phyloP scores from a whole-genome alignment of 345 rosid species.

The Syzygium aqueum region DNA sequence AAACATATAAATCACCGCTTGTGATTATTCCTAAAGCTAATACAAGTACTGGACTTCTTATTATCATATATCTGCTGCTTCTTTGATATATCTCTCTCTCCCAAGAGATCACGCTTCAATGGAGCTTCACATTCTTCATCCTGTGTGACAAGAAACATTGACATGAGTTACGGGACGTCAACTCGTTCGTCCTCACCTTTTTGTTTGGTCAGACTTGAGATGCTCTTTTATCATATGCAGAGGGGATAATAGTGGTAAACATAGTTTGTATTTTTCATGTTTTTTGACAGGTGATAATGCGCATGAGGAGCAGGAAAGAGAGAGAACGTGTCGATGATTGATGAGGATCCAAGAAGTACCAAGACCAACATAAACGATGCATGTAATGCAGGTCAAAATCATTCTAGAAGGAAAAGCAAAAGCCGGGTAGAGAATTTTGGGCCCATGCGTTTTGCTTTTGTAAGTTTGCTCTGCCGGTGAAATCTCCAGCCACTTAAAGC shows the following conservation, averaged over 20 bases:
- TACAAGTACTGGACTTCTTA: neutral
- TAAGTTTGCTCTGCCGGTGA: neutral
- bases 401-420: neutral
- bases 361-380: neutral
- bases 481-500: neutral
- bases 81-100: neutral
- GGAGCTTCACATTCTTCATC: slow-evolving; percentile 44
- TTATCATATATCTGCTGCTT: neutral
- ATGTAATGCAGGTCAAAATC: neutral
- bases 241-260: neutral
- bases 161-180: neutral
- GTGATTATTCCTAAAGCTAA: neutral
- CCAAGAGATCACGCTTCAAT: slow-evolving; percentile 4
- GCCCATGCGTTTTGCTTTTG: neutral
- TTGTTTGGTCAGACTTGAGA: neutral
- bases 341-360: neutral
- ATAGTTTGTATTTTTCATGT: neutral
- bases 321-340: neutral
- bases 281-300: neutral
- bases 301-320: neutral
- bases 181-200: neutral
- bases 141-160: slow-evolving; percentile 13
- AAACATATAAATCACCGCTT: neutral
- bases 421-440: neutral
- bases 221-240: neutral